Evolutionary conservation across 305 asterid species (phyloP).

Genomic region (Solanum hybrid): DNA sequence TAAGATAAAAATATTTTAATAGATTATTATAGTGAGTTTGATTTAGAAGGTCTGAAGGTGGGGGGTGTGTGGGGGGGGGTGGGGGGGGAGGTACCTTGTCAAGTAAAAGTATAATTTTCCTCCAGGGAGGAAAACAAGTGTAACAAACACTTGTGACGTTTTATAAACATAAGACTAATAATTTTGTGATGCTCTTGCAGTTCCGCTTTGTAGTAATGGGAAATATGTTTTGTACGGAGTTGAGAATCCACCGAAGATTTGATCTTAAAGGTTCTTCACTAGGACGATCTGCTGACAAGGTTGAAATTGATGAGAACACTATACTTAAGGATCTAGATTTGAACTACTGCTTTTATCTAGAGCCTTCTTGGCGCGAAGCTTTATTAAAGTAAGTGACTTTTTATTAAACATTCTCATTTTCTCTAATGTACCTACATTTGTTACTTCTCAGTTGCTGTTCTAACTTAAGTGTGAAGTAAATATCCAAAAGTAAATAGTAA

Average conservation of each 20-base stretch:
- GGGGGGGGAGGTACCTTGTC: background rate
- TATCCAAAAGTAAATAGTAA: background rate
- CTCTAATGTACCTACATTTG: background rate
- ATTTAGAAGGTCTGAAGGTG: too few relatives aligned
- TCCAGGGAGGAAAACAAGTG: background rate
- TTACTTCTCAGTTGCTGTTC: background rate
- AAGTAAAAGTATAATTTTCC: background rate
- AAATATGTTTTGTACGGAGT: constrained; percentile 94
- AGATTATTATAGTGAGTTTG: too few relatives aligned
- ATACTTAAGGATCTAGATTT: constrained; percentile 95
- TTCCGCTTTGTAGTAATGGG: constrained; percentile 98
- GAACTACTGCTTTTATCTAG: constrained; percentile 87
- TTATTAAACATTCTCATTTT: background rate
- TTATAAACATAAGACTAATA: background rate
- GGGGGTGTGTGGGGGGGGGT: background rate
- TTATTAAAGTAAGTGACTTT: constrained; percentile 50
- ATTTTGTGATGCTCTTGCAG: constrained; percentile 30
- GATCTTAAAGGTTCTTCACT: constrained; percentile 94
- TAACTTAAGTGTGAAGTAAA: background rate
- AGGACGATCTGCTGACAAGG: constrained; percentile 92
- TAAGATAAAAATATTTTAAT: too few relatives aligned
- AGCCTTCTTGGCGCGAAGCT: constrained; percentile 77
- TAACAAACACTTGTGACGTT: background rate
- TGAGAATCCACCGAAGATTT: constrained; percentile 86
- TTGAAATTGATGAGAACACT: constrained; percentile 83